A percentile compares a stretch with the other conserved stretches of the same genome.
Evolutionary conservation across 2,329 filamentous ascomycete genomes (phyloP).

Genomic region (Talaromyces sp.): DNA sequence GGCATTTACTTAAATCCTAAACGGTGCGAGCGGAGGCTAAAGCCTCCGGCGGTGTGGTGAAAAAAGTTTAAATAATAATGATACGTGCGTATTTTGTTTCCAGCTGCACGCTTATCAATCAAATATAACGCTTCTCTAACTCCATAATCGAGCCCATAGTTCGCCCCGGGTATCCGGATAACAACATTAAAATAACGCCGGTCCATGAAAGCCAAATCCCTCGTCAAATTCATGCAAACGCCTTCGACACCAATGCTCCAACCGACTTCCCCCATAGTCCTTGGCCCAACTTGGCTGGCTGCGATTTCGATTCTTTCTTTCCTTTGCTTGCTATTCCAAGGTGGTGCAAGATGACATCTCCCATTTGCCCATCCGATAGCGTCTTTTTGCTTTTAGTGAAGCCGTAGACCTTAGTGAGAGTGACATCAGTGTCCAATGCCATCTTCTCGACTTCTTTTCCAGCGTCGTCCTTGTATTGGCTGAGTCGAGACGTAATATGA

Average conservation of each 20-base stretch:
- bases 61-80: not conserved
- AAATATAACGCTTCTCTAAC: not conserved
- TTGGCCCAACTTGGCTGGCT: constrained; percentile 25
- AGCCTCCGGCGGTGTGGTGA: not conserved
- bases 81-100: not conserved
- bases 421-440: constrained; percentile 34
- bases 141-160: not conserved
- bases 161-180: not conserved
- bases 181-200: not conserved
- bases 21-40: not conserved
- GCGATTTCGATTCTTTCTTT: constrained; percentile 14
- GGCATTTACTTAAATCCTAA: not conserved
- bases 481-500: constrained; percentile 26
- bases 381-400: constrained; percentile 25
- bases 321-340: constrained; percentile 3
- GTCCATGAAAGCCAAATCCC: not conserved
- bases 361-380: constrained; percentile 33
- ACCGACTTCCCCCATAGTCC: constrained; percentile 36
- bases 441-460: constrained; percentile 23
- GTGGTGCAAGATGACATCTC: constrained; percentile 24
- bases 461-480: constrained; percentile 5
- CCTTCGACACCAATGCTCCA: constrained; percentile 7
- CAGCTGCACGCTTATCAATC: not conserved
- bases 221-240: constrained; percentile 6
- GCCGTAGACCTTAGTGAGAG: constrained; percentile 38